Evolutionary conservation across 129 eudicot genomes (phyloP).

Genomic region (Oenanthe sinensis): DNA sequence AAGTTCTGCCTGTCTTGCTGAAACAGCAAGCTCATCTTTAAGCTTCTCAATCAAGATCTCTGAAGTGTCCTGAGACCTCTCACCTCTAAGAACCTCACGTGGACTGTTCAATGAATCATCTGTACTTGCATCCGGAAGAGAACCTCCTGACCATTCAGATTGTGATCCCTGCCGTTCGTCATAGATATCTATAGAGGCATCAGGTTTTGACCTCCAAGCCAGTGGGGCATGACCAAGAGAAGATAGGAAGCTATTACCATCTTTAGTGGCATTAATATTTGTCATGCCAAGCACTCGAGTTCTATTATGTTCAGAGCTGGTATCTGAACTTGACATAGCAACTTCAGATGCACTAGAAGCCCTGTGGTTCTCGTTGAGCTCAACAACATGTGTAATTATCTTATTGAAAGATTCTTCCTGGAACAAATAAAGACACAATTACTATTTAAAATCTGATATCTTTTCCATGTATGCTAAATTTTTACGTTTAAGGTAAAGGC

Average conservation of each 20-base stretch:
- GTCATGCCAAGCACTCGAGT: slow-evolving; percentile 43
- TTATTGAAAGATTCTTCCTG: slow-evolving; percentile 46
- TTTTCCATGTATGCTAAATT: background rate
- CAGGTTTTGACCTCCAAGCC: slow-evolving; percentile 15
- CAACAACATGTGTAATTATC: slow-evolving; percentile 19
- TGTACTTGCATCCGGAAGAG: slow-evolving; percentile 52
- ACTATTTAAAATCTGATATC: slow-evolving; percentile 1
- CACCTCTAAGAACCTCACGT: slow-evolving; percentile 32
- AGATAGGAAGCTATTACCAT: slow-evolving; percentile 13
- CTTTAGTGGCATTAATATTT: slow-evolving; percentile 23
- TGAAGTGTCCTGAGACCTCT: slow-evolving; percentile 35
- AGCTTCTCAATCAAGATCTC: slow-evolving; percentile 50
- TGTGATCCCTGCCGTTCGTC: slow-evolving; percentile 36
- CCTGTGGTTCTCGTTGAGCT: slow-evolving; percentile 25
- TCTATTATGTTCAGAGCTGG: slow-evolving; percentile 67
- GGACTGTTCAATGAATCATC: slow-evolving; percentile 64
- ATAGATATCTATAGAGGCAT: background rate
- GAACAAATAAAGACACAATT: background rate
- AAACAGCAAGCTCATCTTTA: slow-evolving; percentile 44
- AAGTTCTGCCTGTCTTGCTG: slow-evolving; percentile 64
- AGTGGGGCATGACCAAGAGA: slow-evolving; percentile 9
- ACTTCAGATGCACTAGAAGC: slow-evolving; percentile 82
- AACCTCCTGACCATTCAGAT: slow-evolving; percentile 68
- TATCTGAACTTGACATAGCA: slow-evolving; percentile 68
- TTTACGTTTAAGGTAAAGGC: background rate